These are phyloP conservation scores for Plenodomus biglobosus DNA, from an alignment of 2,329 filamentous ascomycete species.

Conservation along the genomic window DNA sequence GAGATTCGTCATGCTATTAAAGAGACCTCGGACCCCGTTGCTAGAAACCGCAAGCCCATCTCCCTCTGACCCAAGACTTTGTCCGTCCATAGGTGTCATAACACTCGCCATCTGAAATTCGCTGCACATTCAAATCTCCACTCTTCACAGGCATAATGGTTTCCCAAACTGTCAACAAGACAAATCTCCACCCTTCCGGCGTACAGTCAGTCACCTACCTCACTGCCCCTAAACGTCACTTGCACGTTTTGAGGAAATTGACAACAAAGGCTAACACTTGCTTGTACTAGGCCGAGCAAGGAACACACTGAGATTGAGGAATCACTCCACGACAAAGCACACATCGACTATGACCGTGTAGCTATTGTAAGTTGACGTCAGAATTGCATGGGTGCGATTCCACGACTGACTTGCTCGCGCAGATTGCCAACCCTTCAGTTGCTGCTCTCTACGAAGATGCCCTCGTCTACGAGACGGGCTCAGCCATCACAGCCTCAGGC, in stretches of 20 bases:
- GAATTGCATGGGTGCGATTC: not conserved
- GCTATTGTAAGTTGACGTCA: constrained; percentile 72
- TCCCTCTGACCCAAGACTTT: constrained; percentile 58
- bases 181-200: constrained; percentile 85
- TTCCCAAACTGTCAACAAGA: constrained; percentile 76
- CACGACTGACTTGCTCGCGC: constrained; percentile 17
- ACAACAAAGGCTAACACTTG: constrained; percentile 18
- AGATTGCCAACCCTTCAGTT: constrained; percentile 89
- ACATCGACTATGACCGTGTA: constrained; percentile 99
- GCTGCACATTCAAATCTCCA: constrained; percentile 57
- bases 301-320: constrained; percentile 98
- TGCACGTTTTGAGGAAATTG: too few species aligned
- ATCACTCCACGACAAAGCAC: constrained; percentile 93
- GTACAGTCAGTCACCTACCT: constrained; percentile 68
- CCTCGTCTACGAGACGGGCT: constrained; percentile 94
- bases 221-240: too few species aligned
- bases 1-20: constrained; percentile 39
- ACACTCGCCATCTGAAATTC: constrained; percentile 61
- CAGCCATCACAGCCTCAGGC: constrained; percentile 93
- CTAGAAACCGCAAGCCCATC: constrained; percentile 46
- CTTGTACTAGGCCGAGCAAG: constrained; percentile 65
- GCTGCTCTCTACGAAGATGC: constrained; percentile 98
- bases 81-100: constrained; percentile 59
- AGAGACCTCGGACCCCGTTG: constrained; percentile 39
- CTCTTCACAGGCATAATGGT: constrained; percentile 42